These are phyloP conservation scores for Eurotiales sp. DNA, from an alignment of 2,329 filamentous ascomycete genomes.

Conservation along the genomic window DNA sequence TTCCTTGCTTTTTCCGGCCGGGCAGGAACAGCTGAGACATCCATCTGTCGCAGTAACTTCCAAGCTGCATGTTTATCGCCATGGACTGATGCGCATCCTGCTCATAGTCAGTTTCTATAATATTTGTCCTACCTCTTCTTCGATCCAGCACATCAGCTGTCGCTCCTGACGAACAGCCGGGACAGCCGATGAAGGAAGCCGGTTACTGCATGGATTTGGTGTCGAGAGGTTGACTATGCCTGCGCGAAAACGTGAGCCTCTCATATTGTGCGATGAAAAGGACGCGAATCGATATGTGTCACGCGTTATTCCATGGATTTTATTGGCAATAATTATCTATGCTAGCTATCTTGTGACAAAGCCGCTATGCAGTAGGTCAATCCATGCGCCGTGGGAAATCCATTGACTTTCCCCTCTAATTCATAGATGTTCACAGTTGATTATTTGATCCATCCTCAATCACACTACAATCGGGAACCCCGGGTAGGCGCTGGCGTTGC, in stretches of 20 bases:
- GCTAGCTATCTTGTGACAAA: constrained; percentile 68
- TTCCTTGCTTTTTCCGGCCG: constrained; percentile 11
- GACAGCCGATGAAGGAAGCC: background rate
- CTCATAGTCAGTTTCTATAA: background rate
- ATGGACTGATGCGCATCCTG: background rate
- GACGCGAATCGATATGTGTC: constrained; percentile 57
- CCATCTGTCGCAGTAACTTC: background rate
- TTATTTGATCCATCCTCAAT: constrained; percentile 60
- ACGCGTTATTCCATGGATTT: constrained; percentile 65
- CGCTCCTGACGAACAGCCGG: background rate
- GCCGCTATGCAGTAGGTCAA: constrained; percentile 61
- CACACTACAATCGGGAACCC: constrained; percentile 32
- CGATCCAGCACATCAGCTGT: no score
- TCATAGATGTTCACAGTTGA: constrained; percentile 51
- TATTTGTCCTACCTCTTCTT: no score
- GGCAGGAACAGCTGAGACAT: background rate
- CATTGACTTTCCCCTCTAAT: background rate
- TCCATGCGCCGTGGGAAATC: constrained; percentile 8
- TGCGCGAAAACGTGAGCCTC: constrained; percentile 16
- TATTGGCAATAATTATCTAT: constrained; percentile 64
- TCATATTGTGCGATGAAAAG: constrained; percentile 29
- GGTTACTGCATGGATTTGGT: background rate
- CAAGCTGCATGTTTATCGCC: background rate
- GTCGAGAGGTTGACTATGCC: constrained; percentile 1
- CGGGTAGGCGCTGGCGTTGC: constrained; percentile 60